Conservation (phyloP, 176 grass and related monocot species). For the Raddia distichophylla region DNA sequence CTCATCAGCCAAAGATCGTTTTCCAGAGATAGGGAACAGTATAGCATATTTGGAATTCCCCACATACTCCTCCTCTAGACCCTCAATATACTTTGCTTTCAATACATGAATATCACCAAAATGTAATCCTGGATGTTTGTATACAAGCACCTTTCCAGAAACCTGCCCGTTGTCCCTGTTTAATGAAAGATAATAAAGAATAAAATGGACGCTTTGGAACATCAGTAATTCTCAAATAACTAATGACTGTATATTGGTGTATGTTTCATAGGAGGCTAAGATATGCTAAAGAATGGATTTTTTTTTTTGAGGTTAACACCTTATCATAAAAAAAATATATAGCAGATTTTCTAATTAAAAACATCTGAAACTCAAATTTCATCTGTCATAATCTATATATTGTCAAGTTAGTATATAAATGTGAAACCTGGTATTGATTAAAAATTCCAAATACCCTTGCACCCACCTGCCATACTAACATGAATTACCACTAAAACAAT, state of each 20-base stretch:
- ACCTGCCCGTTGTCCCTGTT: conserved; percentile 65
- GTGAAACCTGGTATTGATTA: too few species aligned
- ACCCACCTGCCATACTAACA: too few species aligned
- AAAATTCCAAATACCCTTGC: too few species aligned
- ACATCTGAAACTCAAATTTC: neutral
- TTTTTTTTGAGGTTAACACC: neutral
- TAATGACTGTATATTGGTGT: too few species aligned
- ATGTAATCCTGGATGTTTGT: conserved; percentile 74
- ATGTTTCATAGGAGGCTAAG: too few species aligned
- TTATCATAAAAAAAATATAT: neutral
- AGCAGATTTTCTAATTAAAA: conserved; percentile 8
- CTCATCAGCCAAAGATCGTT: conserved; percentile 76
- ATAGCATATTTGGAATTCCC: conserved; percentile 75
- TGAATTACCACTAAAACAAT: too few species aligned
- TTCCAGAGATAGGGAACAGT: conserved; percentile 59
- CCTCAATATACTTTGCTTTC: conserved; percentile 49
- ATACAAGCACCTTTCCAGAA: conserved; percentile 73
- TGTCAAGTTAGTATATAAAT: too few species aligned
- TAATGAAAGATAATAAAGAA: conserved; percentile 22
- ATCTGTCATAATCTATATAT: neutral
- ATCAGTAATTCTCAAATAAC: too few species aligned
- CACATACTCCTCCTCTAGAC: conserved; percentile 51
- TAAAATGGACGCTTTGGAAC: too few species aligned
- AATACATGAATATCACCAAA: conserved; percentile 75
- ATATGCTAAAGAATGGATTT: too few species aligned